Conservation (phyloP, 164 flowering plant genomes). For the Hamamelis virginiana region DNA sequence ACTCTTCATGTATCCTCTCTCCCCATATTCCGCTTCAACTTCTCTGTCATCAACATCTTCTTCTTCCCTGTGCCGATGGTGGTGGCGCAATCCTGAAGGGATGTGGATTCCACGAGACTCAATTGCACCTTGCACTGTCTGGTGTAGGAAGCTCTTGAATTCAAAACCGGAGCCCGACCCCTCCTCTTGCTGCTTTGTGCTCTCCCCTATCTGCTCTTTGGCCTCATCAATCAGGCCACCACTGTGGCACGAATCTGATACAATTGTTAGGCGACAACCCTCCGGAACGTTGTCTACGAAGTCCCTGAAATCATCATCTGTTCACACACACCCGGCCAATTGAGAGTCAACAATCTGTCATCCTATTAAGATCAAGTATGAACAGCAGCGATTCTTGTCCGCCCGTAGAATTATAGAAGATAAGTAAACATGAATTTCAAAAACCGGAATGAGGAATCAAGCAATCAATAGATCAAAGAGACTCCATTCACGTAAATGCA, state of each 20-base stretch:
- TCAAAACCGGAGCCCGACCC: conserved; percentile 43
- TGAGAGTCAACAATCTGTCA: too few relatives aligned
- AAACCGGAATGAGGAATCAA: too few relatives aligned
- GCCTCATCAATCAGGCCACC: conserved; percentile 85
- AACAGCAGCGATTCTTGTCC: too few relatives aligned
- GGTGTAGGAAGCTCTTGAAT: conserved; percentile 57
- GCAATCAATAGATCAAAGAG: too few relatives aligned
- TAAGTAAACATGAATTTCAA: too few relatives aligned
- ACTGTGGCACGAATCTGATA: conserved; percentile 95
- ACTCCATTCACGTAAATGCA: too few relatives aligned
- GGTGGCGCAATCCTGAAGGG: conserved; percentile 22
- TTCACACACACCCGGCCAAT: neutral
- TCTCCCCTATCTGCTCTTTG: conserved; percentile 93
- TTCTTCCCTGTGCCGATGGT: conserved; percentile 19
- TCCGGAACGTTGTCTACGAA: conserved; percentile 66
- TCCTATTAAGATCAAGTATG: too few relatives aligned
- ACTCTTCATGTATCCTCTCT: conserved; percentile 39
- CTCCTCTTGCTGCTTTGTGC: conserved; percentile 35
- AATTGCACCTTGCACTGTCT: conserved; percentile 48
- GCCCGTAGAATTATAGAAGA: too few relatives aligned
- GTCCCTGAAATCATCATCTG: conserved; percentile 94
- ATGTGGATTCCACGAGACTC: conserved; percentile 74
- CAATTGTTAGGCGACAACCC: conserved; percentile 70
- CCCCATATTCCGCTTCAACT: conserved; percentile 26
- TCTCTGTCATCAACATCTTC: conserved; percentile 33